phyloP scores from a whole-genome alignment of 148 eudicot genomes.

The Hydrangea macrophylla region DNA sequence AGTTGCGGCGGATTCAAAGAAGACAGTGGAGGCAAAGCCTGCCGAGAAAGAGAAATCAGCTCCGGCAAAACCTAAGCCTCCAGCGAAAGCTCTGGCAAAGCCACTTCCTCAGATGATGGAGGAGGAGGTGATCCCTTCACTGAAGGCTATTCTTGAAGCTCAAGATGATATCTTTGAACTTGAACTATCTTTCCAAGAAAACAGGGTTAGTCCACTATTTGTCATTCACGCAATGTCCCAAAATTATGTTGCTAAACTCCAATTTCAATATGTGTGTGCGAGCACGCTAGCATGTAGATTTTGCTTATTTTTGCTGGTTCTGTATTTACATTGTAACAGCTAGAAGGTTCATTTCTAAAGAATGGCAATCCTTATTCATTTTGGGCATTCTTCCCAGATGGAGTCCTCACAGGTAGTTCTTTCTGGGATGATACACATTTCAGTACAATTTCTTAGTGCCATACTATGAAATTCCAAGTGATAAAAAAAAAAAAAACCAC shows the following conservation, averaged over 20 bases:
- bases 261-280: no score
- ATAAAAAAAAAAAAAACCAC: no score
- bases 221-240: no score
- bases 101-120: constrained; percentile 69
- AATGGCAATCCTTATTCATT: constrained; percentile 54
- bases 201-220: constrained; percentile 49
- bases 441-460: no score
- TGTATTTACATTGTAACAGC: constrained; percentile 31
- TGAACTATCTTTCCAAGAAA: constrained; percentile 52
- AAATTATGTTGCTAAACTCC: no score
- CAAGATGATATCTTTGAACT: constrained; percentile 74
- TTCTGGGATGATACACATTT: no score
- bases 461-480: no score
- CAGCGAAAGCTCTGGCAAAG: constrained; percentile 56
- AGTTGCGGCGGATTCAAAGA: constrained; percentile 59
- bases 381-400: constrained; percentile 90
- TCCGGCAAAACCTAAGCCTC: constrained; percentile 63
- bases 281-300: no score
- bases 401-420: constrained; percentile 65
- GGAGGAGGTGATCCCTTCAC: constrained; percentile 77
- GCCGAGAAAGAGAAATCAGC: constrained; percentile 40
- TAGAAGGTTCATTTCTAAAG: constrained; percentile 73
- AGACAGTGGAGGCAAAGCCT: constrained; percentile 34
- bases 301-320: not conserved
- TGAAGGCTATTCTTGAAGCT: constrained; percentile 53